Base-by-base conservation (phyloP, 805 yeast genomes). In the Blastobotrys peoriensis region DNA sequence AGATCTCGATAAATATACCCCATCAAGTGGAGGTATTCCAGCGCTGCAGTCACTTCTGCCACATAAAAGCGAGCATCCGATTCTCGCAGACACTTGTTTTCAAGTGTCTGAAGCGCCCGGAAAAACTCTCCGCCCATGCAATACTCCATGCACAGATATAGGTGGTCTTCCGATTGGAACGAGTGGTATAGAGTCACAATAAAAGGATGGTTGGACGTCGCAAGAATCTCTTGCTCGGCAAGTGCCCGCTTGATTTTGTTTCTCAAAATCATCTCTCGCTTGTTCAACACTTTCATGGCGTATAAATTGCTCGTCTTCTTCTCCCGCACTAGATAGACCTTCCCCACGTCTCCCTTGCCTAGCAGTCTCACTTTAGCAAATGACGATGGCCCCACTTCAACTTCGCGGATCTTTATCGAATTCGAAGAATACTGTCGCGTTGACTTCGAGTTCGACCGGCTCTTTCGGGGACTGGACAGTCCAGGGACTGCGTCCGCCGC, bases 71-170 rank as follows among this genome's bases (percentile, higher is more conserved):
- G 73, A 2, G 98, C 98, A 62, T 89, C 98, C 22, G 70, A 76
- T 63, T 93, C 99, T 17, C 78, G 69, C 10, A 93, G 82, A 53
- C 95, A 85, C 60, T 88, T 86, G 44, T 87, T 78, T 49, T 79
- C 82, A 49, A 97, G 73, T 0, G 97, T 88, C 65, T 93, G 98
- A 43, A 93, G 67, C 0, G 98, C 98, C 48, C 98, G 71, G 70
- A 93, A 93, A 58, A 93, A 93, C 66, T 94, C 98, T 38, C 99
- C 99, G 23, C 99, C 99, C 88, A 93, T 87, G 60, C 99, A 93
- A 59, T 91, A 93, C 62, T 93, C 99, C 96, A 94, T 91, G 65
- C 99, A 93, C 34, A 93, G 74, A 56, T 88, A 93, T 8, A 93
- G 66, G 59, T 85, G 80, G 56, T 89, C 97, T 48, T 86, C 93